Conservation (phyloP, 176 grass and related monocot genomes). For the Tillandsia leiboldiana region DNA sequence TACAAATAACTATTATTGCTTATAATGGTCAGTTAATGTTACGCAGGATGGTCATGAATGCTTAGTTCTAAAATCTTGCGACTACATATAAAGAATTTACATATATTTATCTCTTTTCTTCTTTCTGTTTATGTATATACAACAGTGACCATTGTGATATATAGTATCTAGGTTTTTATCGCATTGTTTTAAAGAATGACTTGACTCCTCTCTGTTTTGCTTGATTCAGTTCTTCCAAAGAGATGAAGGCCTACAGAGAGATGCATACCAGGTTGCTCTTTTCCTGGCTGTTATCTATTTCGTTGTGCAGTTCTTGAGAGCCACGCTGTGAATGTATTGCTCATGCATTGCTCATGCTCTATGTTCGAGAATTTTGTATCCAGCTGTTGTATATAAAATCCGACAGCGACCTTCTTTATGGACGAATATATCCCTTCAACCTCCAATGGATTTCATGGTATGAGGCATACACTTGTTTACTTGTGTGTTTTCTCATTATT, state of each 20-base stretch:
- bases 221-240: slow-evolving; percentile 74
- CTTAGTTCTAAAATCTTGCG: not conserved
- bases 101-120: slow-evolving; percentile 6
- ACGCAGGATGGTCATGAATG: no score
- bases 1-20: no score
- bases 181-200: not conserved
- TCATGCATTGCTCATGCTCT: not conserved
- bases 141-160: no score
- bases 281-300: slow-evolving; percentile 74
- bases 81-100: not conserved
- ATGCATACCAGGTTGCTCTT: slow-evolving; percentile 79
- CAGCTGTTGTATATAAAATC: not conserved
- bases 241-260: slow-evolving; percentile 60
- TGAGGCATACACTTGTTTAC: not conserved
- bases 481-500: not conserved
- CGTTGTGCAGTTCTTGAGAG: slow-evolving; percentile 72
- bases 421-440: not conserved
- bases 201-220: not conserved
- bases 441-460: not conserved
- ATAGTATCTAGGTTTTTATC: no score
- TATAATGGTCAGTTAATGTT: no score
- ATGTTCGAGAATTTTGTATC: not conserved
- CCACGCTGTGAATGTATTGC: slow-evolving; percentile 35
- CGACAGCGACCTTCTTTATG: not conserved
- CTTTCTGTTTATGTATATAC: not conserved